phyloP scores from a whole-genome alignment of 352 stramenopile species.

The Phytophthora macrochlamydospora region DNA sequence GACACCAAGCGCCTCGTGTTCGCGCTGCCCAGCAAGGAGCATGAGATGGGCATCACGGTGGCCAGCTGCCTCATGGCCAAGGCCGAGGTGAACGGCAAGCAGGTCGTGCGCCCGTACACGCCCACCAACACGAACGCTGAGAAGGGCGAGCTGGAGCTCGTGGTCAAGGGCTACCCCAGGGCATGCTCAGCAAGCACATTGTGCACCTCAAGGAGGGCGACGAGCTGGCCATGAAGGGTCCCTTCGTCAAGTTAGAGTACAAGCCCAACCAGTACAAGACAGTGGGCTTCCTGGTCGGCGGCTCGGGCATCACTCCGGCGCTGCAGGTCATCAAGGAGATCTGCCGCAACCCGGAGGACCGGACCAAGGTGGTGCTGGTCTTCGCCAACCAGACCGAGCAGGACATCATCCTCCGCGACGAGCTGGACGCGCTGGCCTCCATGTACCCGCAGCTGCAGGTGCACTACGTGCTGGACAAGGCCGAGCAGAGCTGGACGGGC shows the following conservation, averaged over 20 bases:
- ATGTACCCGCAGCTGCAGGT: slow-evolving; percentile 72
- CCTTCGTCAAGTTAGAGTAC: slow-evolving; percentile 88
- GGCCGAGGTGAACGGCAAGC: slow-evolving; percentile 61
- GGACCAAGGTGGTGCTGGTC: slow-evolving; percentile 79
- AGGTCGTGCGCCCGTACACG: slow-evolving; percentile 84
- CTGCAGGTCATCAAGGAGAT: slow-evolving; percentile 82
- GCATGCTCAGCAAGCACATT: slow-evolving; percentile 87
- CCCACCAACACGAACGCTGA: slow-evolving; percentile 76
- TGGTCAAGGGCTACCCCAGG: slow-evolving; percentile 88
- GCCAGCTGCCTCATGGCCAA: slow-evolving; percentile 71
- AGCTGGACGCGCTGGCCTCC: slow-evolving; percentile 68
- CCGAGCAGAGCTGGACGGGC: slow-evolving; percentile 52
- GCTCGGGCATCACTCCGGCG: slow-evolving; percentile 83
- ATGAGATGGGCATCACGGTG: slow-evolving; percentile 70
- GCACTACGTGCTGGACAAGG: slow-evolving; percentile 60
- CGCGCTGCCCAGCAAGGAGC: slow-evolving; percentile 53
- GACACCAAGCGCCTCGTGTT: slow-evolving; percentile 70
- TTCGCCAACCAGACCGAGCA: slow-evolving; percentile 82
- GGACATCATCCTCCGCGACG: slow-evolving; percentile 86
- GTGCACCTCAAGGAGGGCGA: slow-evolving; percentile 76
- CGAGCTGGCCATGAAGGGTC: slow-evolving; percentile 85
- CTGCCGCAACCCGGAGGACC: slow-evolving; percentile 75
- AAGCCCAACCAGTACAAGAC: slow-evolving; percentile 82
- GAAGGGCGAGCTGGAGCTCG: slow-evolving; percentile 75
- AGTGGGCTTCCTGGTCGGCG: slow-evolving; percentile 80